Base-by-base conservation (phyloP, 169 alveolate genomes). In the Eimeria sp. region DNA sequence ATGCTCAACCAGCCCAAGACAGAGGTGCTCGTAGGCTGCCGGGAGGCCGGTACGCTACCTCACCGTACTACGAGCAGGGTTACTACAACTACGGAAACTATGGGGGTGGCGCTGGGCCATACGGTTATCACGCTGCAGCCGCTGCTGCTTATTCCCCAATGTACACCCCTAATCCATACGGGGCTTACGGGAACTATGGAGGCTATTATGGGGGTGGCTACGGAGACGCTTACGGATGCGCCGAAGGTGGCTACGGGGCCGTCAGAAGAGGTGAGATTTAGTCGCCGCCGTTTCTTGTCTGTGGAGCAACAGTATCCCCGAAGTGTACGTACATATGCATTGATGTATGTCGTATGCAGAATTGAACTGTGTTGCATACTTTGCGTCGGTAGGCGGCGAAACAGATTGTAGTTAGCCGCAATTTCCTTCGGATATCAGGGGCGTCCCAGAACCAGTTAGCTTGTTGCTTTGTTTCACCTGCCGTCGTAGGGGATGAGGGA, bases 1-100 rank as follows among this genome's bases (percentile, higher is more conserved):
- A 87, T 30, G 94, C 94, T 10, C 94, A 87, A 57, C 94, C 94
- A 11, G 94, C 94, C 20, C 94, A 87, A 27, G 94, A 87, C 65
- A 57, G 94, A 40, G 94, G 94, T 18, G 94, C 94, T 34, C 94
- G 94, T 49, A 40, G 94, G 61, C 63, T 65, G 78, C 94, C 94
- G 54, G 84, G 70, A 45, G 83, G 94, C 83, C 82, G 82, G 83
- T 65, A 57, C 76, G 34, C 76, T 13, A 83, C 94, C 54, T 87
- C 94, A 20, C 94, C 94, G 3, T 87, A 87, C 65, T 87, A 87
- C 63, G 94, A 87, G 9, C 94, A 87, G 67, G 65, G 94, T 7
- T 87, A 87, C 51, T 87, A 87, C 83, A 75, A 75, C 83, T 87
- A 87, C n/a, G 83, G 94, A 51, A 30, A 11, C 30, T 61, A 65